phyloP scores from a whole-genome alignment of 768 basidiomycete species.

The Phanerochaete carnosa region DNA sequence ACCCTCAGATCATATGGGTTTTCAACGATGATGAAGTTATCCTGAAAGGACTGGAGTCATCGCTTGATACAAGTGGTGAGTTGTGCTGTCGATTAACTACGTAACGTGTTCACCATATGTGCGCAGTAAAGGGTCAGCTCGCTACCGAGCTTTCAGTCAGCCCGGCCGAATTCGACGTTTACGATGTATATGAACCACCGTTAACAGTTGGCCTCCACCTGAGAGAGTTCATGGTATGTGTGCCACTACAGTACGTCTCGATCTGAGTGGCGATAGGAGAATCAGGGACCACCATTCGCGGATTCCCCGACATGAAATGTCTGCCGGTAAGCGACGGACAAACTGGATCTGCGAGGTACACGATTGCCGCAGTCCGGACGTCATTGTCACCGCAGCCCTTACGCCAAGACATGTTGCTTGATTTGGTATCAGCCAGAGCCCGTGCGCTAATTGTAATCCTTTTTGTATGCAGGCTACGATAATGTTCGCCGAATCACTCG shows the following conservation, averaged over 20 bases:
- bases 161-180: slow-evolving; percentile 77
- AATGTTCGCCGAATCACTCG: slow-evolving; percentile 71
- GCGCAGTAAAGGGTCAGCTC: slow-evolving; percentile 57
- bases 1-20: slow-evolving; percentile 81
- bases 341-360: neutral
- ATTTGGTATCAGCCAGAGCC: too few relatives aligned
- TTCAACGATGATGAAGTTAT: slow-evolving; percentile 67
- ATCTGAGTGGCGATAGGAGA: neutral
- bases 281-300: neutral
- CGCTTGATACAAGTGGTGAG: slow-evolving; percentile 62
- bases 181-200: slow-evolving; percentile 61
- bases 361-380: neutral
- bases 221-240: slow-evolving; percentile 74
- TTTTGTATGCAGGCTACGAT: slow-evolving; percentile 60
- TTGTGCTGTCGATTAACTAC: neutral
- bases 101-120: neutral
- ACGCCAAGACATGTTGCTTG: too few relatives aligned
- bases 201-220: slow-evolving; percentile 76
- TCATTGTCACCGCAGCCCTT: too few relatives aligned
- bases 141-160: slow-evolving; percentile 76
- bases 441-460: too few relatives aligned
- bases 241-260: neutral
- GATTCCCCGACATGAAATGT: too few relatives aligned
- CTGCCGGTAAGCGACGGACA: neutral
- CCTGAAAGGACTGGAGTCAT: slow-evolving; percentile 65